A percentile compares a stretch with the other conserved stretches of the same genome.
phyloP scores from a whole-genome alignment of 2,329 filamentous ascomycete genomes.

The Apiospora rasikravindrae region DNA sequence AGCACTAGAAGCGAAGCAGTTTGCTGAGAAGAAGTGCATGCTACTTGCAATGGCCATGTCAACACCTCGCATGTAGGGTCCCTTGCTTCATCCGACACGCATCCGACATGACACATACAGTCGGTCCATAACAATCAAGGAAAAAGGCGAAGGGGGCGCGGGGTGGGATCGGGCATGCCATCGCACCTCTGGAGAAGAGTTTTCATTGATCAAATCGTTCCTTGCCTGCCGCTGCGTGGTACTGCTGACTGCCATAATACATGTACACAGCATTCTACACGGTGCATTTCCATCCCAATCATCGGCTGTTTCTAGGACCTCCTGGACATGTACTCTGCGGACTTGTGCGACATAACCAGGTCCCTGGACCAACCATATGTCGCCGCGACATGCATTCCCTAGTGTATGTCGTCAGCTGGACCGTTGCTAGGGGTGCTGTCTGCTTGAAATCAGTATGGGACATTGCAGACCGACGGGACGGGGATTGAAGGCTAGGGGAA shows the following conservation, averaged over 20 bases:
- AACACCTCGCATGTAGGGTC: not conserved
- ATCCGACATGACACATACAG: not conserved
- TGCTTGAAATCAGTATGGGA: not conserved
- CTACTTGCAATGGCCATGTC: not conserved
- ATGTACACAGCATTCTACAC: not conserved
- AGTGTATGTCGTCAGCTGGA: slow-evolving; percentile 1
- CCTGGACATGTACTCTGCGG: not conserved
- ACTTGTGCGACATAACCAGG: not conserved
- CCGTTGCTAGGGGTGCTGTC: not conserved
- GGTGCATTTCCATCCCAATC: not conserved
- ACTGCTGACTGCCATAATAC: not conserved
- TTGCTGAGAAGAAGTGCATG: not conserved
- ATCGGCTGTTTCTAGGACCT: not conserved
- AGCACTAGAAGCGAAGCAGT: not conserved
- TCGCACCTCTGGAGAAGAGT: not conserved
- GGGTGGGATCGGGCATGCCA: not conserved
- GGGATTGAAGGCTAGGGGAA: not conserved
- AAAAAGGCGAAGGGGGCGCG: not conserved
- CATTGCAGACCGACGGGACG: slow-evolving; percentile 5
- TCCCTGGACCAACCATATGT: not conserved
- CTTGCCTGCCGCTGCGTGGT: not conserved
- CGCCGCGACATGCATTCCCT: not conserved
- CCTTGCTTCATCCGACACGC: not conserved
- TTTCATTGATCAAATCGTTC: not conserved
- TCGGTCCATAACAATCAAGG: not conserved